These are phyloP conservation scores for Alternaria triticimaculans DNA, from an alignment of 2,329 filamentous ascomycete genomes.

Conservation along the genomic window DNA sequence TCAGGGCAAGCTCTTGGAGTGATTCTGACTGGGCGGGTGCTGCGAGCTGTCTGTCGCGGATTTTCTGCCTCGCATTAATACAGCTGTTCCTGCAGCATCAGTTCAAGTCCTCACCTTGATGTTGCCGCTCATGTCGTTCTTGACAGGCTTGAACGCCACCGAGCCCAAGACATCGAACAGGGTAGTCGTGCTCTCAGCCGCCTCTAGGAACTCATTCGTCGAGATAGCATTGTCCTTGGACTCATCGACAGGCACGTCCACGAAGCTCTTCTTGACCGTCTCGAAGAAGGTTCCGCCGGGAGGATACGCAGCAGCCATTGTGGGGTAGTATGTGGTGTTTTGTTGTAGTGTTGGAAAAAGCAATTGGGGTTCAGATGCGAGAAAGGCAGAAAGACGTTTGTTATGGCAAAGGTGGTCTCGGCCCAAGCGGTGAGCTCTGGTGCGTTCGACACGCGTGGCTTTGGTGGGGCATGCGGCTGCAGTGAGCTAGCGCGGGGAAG, in stretches of 20 bases:
- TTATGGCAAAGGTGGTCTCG: slow-evolving; percentile 16
- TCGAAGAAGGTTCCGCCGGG: slow-evolving; percentile 84
- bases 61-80: slow-evolving; percentile 67
- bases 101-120: slow-evolving; percentile 71
- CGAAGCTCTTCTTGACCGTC: slow-evolving; percentile 82
- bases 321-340: neutral
- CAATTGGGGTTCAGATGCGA: neutral
- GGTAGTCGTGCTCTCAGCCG: slow-evolving; percentile 82
- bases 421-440: slow-evolving; percentile 22
- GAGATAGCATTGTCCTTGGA: slow-evolving; percentile 77
- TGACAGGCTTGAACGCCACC: slow-evolving; percentile 86
- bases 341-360: neutral
- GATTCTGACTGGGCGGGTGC: slow-evolving; percentile 80
- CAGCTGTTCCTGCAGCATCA: neutral
- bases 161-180: slow-evolving; percentile 76
- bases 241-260: slow-evolving; percentile 77
- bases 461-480: slow-evolving; percentile 19
- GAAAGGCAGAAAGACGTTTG: neutral
- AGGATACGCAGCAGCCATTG: slow-evolving; percentile 42
- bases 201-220: slow-evolving; percentile 89
- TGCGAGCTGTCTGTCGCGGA: slow-evolving; percentile 80
- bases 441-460: slow-evolving; percentile 17
- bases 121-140: slow-evolving; percentile 89
- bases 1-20: slow-evolving; percentile 82
- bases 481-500: slow-evolving; percentile 27